A percentile compares a stretch with the other conserved stretches of the same genome.
These are phyloP conservation scores for Hansenula lynferdii DNA, from an alignment of 1,139 yeast genomes.

Conservation along the genomic window DNA sequence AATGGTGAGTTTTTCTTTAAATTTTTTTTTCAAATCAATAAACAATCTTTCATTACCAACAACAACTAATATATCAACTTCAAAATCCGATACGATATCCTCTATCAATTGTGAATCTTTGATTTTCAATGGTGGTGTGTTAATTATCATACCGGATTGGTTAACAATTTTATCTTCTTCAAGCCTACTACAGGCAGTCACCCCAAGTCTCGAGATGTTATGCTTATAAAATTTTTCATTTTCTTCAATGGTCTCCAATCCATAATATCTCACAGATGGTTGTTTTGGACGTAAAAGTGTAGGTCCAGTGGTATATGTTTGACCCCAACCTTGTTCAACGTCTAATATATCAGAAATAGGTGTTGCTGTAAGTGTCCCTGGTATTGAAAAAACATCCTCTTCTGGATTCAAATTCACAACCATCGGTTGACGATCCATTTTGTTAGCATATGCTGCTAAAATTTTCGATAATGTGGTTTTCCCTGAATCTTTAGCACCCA, in stretches of 20 bases:
- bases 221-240: slow-evolving; percentile 60
- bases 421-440: slow-evolving; percentile 60
- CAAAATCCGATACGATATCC: slow-evolving; percentile 57
- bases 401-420: slow-evolving; percentile 81
- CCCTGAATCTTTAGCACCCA: slow-evolving; percentile 74
- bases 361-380: slow-evolving; percentile 84
- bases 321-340: slow-evolving; percentile 82
- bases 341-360: slow-evolving; percentile 80
- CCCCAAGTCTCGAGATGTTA: slow-evolving; percentile 52
- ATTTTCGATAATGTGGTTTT: slow-evolving; percentile 73
- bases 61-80: slow-evolving; percentile 51
- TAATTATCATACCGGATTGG: slow-evolving; percentile 68
- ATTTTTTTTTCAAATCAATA: slow-evolving; percentile 57
- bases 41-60: slow-evolving; percentile 62
- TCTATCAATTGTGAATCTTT: slow-evolving; percentile 38
- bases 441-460: slow-evolving; percentile 70
- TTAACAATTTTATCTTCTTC: slow-evolving; percentile 49
- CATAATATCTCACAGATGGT: slow-evolving; percentile 79
- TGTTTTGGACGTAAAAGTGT: slow-evolving; percentile 79
- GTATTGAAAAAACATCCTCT: slow-evolving; percentile 73
- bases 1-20: slow-evolving; percentile 37
- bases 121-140: slow-evolving; percentile 61
- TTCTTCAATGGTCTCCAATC: slow-evolving; percentile 55
- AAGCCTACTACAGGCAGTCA: slow-evolving; percentile 52
- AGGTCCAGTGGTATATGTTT: slow-evolving; percentile 84